phyloP scores from a whole-genome alignment of 2,329 filamentous ascomycete genomes.

The Fusarium clavum region DNA sequence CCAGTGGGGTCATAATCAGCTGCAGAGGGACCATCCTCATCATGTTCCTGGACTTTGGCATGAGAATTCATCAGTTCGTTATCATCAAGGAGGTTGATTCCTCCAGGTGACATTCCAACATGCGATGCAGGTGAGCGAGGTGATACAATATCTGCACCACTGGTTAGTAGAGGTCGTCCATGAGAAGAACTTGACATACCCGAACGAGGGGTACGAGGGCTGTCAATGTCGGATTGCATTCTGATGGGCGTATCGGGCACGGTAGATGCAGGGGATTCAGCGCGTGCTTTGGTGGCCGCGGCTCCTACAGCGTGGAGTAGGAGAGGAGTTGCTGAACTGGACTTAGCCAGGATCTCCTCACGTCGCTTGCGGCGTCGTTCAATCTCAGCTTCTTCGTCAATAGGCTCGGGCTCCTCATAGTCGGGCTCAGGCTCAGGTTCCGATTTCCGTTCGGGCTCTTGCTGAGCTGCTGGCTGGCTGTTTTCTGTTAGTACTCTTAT shows the following conservation, averaged over 20 bases:
- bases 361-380: constrained; percentile 86
- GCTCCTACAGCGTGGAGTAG: constrained; percentile 79
- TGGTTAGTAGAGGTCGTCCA: constrained; percentile 41
- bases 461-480: constrained; percentile 35
- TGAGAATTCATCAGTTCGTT: constrained; percentile 74
- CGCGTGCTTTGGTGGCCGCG: constrained; percentile 63
- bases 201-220: constrained; percentile 62
- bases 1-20: constrained; percentile 91
- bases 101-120: constrained; percentile 67
- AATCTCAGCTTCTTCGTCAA: constrained; percentile 85
- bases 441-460: constrained; percentile 41
- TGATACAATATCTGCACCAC: constrained; percentile 52
- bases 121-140: constrained; percentile 59
- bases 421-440: constrained; percentile 48
- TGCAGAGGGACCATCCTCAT: constrained; percentile 84
- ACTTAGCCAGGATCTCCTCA: constrained; percentile 87
- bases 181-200: constrained; percentile 52
- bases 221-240: constrained; percentile 50
- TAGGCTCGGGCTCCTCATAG: constrained; percentile 66
- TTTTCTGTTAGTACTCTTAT: constrained; percentile 17
- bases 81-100: constrained; percentile 74
- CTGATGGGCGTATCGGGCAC: constrained; percentile 56
- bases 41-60: constrained; percentile 54
- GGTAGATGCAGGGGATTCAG: constrained; percentile 65
- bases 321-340: constrained; percentile 78